These are phyloP conservation scores for Dioszegia crocea DNA, from an alignment of 768 basidiomycete species.

Conservation along the genomic window DNA sequence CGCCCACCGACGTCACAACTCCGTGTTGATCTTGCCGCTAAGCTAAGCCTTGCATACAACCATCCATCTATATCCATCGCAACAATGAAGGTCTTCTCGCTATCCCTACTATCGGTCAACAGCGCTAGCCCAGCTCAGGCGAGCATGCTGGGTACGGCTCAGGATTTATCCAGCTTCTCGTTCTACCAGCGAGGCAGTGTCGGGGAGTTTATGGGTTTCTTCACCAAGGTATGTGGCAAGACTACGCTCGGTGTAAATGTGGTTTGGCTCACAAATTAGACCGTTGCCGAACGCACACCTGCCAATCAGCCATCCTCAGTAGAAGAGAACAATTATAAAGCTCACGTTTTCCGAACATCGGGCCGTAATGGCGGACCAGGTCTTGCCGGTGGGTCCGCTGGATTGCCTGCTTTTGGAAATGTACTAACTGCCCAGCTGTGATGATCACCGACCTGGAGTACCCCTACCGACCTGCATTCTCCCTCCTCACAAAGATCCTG, in stretches of 20 bases:
- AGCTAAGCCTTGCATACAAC: background rate
- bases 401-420: background rate
- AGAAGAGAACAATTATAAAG: conserved; percentile 87
- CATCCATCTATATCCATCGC: background rate
- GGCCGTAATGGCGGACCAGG: conserved; percentile 52
- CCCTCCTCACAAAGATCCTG: conserved; percentile 82
- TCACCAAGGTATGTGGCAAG: conserved; percentile 56
- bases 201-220: conserved; percentile 88
- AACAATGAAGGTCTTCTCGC: conserved; percentile 80
- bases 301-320: conserved; percentile 88
- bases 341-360: conserved; percentile 88
- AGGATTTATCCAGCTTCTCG: conserved; percentile 82
- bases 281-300: conserved; percentile 79
- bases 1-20: background rate
- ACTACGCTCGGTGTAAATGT: background rate
- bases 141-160: conserved; percentile 63
- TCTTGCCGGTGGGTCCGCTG: conserved; percentile 63
- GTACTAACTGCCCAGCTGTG: conserved; percentile 58
- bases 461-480: conserved; percentile 93
- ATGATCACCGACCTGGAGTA: conserved; percentile 95
- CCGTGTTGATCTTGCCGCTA: no score
- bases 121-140: conserved; percentile 57
- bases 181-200: conserved; percentile 89
- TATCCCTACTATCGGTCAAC: conserved; percentile 69
- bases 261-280: conserved; percentile 51